These are phyloP conservation scores for Linderniella brevidens DNA, from an alignment of 257 asterid species.

Conservation along the genomic window DNA sequence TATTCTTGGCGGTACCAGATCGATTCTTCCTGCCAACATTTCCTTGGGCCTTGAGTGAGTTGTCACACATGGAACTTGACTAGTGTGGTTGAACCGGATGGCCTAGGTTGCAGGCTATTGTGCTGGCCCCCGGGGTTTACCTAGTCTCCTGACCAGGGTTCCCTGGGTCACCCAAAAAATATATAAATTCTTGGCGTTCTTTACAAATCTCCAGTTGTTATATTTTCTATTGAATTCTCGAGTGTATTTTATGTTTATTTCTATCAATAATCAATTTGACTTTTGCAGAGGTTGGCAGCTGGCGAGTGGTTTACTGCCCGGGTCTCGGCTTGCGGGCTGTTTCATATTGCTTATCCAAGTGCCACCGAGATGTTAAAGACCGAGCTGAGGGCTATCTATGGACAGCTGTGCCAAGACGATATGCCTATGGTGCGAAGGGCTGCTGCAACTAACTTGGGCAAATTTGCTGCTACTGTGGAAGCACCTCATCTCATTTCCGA, in stretches of 20 bases:
- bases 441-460: slow-evolving; percentile 58
- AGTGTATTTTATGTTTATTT: background rate
- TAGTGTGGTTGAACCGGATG: no score
- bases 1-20: no score
- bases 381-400: slow-evolving; percentile 63
- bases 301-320: slow-evolving; percentile 99
- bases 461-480: slow-evolving; percentile 39
- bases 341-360: slow-evolving; percentile 81
- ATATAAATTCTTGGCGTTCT: no score
- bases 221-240: background rate
- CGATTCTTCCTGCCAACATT: no score
- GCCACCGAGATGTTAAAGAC: slow-evolving; percentile 64
- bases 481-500: slow-evolving; percentile 26
- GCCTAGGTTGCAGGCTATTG: no score
- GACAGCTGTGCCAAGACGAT: slow-evolving; percentile 83
- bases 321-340: slow-evolving; percentile 87
- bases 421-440: slow-evolving; percentile 98
- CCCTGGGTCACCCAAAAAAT: no score
- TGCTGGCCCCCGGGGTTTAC: no score
- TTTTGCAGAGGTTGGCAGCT: slow-evolving; percentile 70
- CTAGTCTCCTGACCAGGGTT: no score
- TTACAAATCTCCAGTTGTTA: background rate
- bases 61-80: no score
- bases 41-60: no score
- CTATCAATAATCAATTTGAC: background rate